Evolutionary conservation across 805 yeast species (phyloP).

Genomic region (Metschnikowia matae): DNA sequence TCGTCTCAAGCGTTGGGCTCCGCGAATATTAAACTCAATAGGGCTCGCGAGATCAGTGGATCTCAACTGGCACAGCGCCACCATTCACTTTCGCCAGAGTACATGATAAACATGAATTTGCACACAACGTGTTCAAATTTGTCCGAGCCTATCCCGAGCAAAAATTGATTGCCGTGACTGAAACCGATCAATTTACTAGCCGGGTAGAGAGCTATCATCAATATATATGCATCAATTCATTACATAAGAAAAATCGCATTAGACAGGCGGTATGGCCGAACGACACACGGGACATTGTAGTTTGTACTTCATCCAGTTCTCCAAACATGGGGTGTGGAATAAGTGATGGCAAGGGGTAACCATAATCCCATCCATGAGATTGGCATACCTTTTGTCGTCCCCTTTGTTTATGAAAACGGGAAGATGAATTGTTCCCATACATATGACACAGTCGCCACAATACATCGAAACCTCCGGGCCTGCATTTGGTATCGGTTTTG

Average conservation of each 20-base stretch:
- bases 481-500: conserved; percentile 30
- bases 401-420: conserved; percentile 10
- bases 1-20: conserved; percentile 11
- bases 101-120: conserved; percentile 6
- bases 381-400: conserved; percentile 10
- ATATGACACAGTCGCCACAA: conserved; percentile 78
- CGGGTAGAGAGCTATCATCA: background rate
- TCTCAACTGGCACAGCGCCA: background rate
- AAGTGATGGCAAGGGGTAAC: conserved; percentile 89
- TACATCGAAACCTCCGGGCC: conserved; percentile 31
- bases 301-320: conserved; percentile 89
- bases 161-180: background rate
- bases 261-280: conserved; percentile 73
- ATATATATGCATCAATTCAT: background rate
- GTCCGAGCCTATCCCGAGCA: background rate
- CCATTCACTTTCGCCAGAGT: conserved; percentile 8
- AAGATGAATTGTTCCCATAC: conserved; percentile 49
- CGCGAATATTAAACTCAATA: background rate
- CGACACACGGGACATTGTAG: conserved; percentile 94
- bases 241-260: background rate
- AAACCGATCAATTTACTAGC: background rate
- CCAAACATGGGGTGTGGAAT: conserved; percentile 85
- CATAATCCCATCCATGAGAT: conserved; percentile 50
- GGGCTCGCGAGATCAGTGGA: conserved; percentile 3
- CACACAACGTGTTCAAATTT: background rate